A percentile compares a stretch with the other conserved stretches of the same genome.
phyloP scores from a whole-genome alignment of 1,284 basidiomycete species.

The Fomitopsis schrenkii region DNA sequence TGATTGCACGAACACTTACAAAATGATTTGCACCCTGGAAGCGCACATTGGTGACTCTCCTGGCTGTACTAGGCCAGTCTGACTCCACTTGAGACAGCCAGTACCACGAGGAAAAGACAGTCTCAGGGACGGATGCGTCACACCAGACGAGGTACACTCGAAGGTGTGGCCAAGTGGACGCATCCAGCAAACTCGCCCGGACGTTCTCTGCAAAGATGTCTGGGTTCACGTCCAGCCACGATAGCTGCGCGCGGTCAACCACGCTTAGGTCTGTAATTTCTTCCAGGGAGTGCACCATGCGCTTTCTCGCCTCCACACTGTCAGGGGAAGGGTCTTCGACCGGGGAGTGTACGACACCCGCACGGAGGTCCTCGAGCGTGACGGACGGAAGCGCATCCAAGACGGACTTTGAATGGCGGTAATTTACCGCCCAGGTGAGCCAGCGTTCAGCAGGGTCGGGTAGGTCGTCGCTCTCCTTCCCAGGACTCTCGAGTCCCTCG shows the following conservation, averaged over 20 bases:
- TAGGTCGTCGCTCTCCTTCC: neutral
- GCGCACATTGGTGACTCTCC: conserved; percentile 1
- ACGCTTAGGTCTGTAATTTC: neutral
- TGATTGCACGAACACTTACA: too few species aligned
- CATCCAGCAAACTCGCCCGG: neutral
- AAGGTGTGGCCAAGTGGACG: conserved; percentile 2
- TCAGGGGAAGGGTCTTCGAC: neutral
- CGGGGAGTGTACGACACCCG: neutral
- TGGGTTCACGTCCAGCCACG: neutral
- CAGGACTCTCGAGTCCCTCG: neutral
- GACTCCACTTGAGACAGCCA: neutral
- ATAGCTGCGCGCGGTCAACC: neutral
- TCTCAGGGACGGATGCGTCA: conserved; percentile 8
- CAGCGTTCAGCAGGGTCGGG: neutral
- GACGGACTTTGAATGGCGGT: neutral
- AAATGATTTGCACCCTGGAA: neutral
- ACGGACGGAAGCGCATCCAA: neutral
- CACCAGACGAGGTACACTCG: conserved; percentile 12
- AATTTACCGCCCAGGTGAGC: neutral
- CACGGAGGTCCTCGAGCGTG: neutral
- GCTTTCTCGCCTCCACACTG: neutral
- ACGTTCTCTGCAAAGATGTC: conserved; percentile 3
- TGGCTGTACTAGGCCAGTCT: neutral
- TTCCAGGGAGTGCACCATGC: neutral
- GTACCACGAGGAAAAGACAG: conserved; percentile 12